These are phyloP conservation scores for Phalaenopsis aphrodite DNA, from an alignment of 106 monocot genomes.

Conservation along the genomic window DNA sequence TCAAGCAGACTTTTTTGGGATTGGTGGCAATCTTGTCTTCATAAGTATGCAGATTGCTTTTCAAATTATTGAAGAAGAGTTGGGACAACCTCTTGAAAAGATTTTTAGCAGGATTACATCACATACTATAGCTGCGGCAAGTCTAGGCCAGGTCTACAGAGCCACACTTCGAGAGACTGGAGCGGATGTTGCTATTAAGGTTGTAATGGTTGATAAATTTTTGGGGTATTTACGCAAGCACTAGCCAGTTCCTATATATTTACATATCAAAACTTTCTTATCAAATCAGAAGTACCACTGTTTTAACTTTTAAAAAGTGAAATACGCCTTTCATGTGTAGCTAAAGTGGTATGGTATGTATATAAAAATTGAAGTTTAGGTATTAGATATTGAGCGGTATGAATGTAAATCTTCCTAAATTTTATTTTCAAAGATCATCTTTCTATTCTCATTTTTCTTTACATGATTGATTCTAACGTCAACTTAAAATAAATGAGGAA, in stretches of 20 bases:
- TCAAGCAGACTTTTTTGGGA: background rate
- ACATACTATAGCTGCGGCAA: conserved; percentile 88
- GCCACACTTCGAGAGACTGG: conserved; percentile 96
- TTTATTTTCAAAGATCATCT: background rate
- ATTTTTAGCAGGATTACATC: conserved; percentile 89
- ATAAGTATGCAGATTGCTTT: conserved; percentile 51
- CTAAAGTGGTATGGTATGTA: too few species aligned
- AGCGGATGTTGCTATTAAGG: conserved; percentile 99
- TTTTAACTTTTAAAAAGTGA: too few species aligned
- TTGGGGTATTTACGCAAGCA: too few species aligned
- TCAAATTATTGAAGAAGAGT: conserved; percentile 89
- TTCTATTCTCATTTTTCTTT: background rate
- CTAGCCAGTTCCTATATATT: too few species aligned
- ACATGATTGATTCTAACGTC: background rate
- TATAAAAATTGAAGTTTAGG: too few species aligned
- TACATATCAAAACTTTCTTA: too few species aligned
- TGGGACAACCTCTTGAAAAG: conserved; percentile 81
- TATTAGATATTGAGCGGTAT: too few species aligned
- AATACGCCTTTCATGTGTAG: too few species aligned
- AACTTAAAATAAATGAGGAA: background rate
- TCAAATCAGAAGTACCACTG: too few species aligned
- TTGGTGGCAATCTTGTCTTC: background rate
- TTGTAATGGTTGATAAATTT: conserved; percentile 11
- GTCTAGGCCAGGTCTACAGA: conserved; percentile 92
- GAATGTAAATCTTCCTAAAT: too few species aligned